Evolutionary conservation across 2,329 filamentous ascomycete species (phyloP), one percentile per base, ranked within the genome.

Genomic region (Alternaria incomplexa): DNA sequence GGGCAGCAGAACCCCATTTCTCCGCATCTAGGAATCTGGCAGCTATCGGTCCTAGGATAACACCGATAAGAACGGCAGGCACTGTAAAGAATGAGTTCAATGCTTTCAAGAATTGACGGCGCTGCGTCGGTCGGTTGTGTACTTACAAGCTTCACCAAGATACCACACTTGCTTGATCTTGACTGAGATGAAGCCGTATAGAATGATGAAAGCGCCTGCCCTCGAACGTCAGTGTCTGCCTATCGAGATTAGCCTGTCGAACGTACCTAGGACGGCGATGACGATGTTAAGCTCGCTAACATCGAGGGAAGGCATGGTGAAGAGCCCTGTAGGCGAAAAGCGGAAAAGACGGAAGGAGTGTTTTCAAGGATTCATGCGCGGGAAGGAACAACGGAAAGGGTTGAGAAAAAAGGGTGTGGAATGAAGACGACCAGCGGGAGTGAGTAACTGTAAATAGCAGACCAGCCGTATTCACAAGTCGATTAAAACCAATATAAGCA

Each of bases 261-360:
- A 20, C 80, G 62, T 70, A 84, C 83, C 83, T 53, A 85, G 69
- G 5, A 85, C 73, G 9, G 79, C 75, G 32, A 84, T 74, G 45
- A 86, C 83, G n/a, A 86, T 79, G 67, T 87, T 87, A 60, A 87
- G 81, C 67, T 86, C 84, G 51, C 82, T 85, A 12, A 85, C 69
- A 48, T 85, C 82, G 52, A 86, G 80, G 22, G 80, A 80, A 55
- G 83, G 83, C 83, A 85, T 85, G 47, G 72, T 61, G 44, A 32
- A 20, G 6, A 30, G 23, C 15, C 13, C 9, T 12, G 36, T 20
- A 17, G 20, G 12, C 4, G 45, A 32, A 25, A 26, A 40, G 3
- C 12, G 12, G 26, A 40, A 28, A 52, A 51, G 45, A 51, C 17
- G 15, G 30, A 46, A 51, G 47, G 22, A 36, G 13, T 48, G n/a